Conservation (phyloP, 2,329 filamentous ascomycete genomes). For the Colletotrichum endophyticum region DNA sequence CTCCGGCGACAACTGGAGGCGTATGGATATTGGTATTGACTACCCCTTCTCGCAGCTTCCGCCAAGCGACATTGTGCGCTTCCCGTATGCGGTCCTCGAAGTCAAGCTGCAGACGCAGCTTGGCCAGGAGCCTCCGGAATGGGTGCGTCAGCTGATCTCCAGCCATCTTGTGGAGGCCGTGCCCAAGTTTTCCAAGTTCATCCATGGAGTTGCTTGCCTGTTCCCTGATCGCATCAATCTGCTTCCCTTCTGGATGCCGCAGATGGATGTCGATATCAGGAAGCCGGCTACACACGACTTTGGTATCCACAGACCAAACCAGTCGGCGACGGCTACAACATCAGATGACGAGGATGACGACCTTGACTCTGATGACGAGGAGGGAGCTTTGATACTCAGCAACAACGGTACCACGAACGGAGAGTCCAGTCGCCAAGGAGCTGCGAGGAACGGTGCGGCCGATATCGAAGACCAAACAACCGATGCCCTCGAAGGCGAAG, state of each 20-base stretch:
- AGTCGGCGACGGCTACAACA: conserved; percentile 78
- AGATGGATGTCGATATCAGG: conserved; percentile 97
- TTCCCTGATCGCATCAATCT: conserved; percentile 89
- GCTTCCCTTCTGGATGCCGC: conserved; percentile 95
- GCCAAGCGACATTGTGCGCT: conserved; percentile 82
- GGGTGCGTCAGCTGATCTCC: conserved; percentile 91
- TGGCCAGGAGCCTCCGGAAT: conserved; percentile 93
- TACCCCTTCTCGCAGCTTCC: conserved; percentile 92
- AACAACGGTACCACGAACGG: conserved; percentile 27
- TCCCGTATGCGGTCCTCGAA: conserved; percentile 95
- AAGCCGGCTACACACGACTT: conserved; percentile 90
- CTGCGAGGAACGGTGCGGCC: conserved; percentile 39
- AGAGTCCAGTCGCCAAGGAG: conserved; percentile 42
- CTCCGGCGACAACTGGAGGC: conserved; percentile 88
- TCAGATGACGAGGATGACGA: conserved; percentile 80
- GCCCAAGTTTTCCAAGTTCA: conserved; percentile 99
- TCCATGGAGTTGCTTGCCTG: conserved; percentile 88
- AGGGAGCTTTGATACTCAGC: conserved; percentile 4
- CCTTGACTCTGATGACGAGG: conserved; percentile 45
- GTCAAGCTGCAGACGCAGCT: conserved; percentile 97
- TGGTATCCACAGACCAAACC: conserved; percentile 82
- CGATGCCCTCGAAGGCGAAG: conserved; percentile 66
- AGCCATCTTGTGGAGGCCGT: conserved; percentile 98
- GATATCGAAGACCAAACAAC: conserved; percentile 88
- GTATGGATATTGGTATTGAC: conserved; percentile 97